phyloP scores from a whole-genome alignment of 768 basidiomycete species.

The Leccinum boreale region DNA sequence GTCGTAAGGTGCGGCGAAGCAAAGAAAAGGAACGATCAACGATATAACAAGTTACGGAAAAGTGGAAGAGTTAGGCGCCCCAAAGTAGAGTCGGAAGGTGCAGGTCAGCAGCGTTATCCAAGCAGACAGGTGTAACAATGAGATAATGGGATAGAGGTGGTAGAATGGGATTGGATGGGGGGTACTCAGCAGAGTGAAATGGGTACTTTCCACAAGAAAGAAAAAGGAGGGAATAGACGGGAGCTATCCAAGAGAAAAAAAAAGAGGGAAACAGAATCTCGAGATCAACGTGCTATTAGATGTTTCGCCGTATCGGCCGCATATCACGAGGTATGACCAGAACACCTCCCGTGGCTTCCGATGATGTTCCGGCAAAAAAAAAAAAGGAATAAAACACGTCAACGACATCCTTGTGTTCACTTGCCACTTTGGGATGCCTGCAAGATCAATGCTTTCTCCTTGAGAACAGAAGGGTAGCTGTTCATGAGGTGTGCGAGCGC shows the following conservation, averaged over 20 bases:
- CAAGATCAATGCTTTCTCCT: conserved; percentile 60
- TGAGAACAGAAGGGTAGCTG: conserved; percentile 77
- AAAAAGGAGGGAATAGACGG: conserved; percentile 2
- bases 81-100: neutral
- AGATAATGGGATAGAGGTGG: neutral
- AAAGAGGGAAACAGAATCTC: neutral
- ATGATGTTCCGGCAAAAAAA: neutral
- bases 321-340: neutral
- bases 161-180: neutral
- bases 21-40: neutral
- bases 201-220: conserved; percentile 9
- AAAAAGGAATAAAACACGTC: neutral
- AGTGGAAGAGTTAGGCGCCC: neutral
- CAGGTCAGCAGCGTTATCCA: conserved; percentile 3
- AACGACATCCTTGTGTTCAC: conserved; percentile 11
- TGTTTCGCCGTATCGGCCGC: neutral
- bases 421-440: conserved; percentile 27
- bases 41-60: neutral
- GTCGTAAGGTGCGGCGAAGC: conserved; percentile 4
- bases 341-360: neutral
- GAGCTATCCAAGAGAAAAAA: conserved; percentile 8
- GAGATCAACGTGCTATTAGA: neutral
- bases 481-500: conserved; percentile 84
- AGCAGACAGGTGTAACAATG: conserved; percentile 7
- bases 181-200: conserved; percentile 2